Evolutionary conservation across 768 basidiomycete species (phyloP).

Genomic region (Russula virescens): DNA sequence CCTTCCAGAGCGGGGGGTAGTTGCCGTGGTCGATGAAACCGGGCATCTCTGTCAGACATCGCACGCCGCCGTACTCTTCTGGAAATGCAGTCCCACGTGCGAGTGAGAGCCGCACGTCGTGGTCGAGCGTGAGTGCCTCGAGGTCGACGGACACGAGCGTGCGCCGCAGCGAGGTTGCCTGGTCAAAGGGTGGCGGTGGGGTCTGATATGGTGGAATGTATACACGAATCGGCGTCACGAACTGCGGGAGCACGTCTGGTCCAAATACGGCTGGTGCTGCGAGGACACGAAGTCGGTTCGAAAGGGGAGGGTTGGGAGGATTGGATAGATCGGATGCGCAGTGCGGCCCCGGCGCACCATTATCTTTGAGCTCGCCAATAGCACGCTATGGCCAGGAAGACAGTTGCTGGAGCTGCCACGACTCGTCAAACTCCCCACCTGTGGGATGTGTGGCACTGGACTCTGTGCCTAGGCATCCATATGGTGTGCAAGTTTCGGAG

Average conservation of each 20-base stretch:
- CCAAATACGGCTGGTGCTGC: conserved; percentile 54
- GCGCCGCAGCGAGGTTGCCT: conserved; percentile 37
- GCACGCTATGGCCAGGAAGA: conserved; percentile 76
- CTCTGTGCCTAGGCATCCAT: conserved; percentile 54
- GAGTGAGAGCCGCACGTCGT: conserved; percentile 65
- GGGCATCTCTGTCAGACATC: conserved; percentile 58
- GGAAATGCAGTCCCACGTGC: conserved; percentile 60
- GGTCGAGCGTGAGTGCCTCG: conserved; percentile 72
- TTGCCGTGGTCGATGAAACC: conserved; percentile 69
- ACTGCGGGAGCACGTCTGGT: conserved; percentile 55
- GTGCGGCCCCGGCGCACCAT: conserved; percentile 40
- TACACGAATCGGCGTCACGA: conserved; percentile 51
- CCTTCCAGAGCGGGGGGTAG: conserved; percentile 61
- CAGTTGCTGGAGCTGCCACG: conserved; percentile 66
- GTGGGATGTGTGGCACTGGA: conserved; percentile 26
- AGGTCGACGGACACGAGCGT: conserved; percentile 59
- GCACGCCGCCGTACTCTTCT: conserved; percentile 48
- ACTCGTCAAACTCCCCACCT: conserved; percentile 39
- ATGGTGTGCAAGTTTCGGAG: too few species aligned
- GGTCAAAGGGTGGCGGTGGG: conserved; percentile 36
- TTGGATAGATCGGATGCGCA: neutral
- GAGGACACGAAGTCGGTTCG: neutral
- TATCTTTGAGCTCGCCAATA: conserved; percentile 67
- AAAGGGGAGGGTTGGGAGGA: neutral
- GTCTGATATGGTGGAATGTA: conserved; percentile 53